A percentile compares a stretch with the other conserved stretches of the same genome.
These are phyloP conservation scores for Cladorrhinum sp. DNA, from an alignment of 2,329 filamentous ascomycete genomes.

Conservation along the genomic window DNA sequence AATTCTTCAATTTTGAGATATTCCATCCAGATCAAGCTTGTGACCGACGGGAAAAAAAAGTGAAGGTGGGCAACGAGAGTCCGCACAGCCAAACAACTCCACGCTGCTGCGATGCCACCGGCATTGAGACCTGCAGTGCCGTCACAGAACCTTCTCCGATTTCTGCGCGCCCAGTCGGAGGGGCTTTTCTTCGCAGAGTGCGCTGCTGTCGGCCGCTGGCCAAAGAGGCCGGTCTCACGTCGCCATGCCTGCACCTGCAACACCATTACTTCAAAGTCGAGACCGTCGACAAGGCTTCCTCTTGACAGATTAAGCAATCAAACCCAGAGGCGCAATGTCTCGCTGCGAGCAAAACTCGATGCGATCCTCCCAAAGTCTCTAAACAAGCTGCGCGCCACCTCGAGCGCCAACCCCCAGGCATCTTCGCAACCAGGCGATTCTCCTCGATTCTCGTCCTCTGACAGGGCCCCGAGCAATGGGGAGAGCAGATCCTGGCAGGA, in stretches of 20 bases:
- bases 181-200: conserved; percentile 34
- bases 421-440: conserved; percentile 12
- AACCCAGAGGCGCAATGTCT: conserved; percentile 9
- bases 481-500: conserved; percentile 44
- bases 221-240: conserved; percentile 2
- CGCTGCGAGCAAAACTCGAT: conserved; percentile 25
- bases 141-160: conserved; percentile 62
- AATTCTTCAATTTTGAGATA: not conserved
- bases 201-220: conserved; percentile 4
- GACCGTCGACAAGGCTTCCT: conserved; percentile 15
- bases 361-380: conserved; percentile 29
- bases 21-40: not conserved
- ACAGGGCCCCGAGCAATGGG: conserved; percentile 22
- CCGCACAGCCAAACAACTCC: conserved; percentile 8
- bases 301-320: not conserved
- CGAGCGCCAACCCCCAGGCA: conserved; percentile 8
- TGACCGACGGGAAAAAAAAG: not conserved
- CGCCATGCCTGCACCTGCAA: conserved; percentile 20
- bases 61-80: not conserved
- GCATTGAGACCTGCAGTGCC: conserved; percentile 46
- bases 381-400: conserved; percentile 22
- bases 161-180: conserved; percentile 69
- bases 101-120: conserved; percentile 41
- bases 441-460: conserved; percentile 30
- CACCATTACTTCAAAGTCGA: not conserved